phyloP scores from a whole-genome alignment of 306 rosid genomes.

The Glycine soja region DNA sequence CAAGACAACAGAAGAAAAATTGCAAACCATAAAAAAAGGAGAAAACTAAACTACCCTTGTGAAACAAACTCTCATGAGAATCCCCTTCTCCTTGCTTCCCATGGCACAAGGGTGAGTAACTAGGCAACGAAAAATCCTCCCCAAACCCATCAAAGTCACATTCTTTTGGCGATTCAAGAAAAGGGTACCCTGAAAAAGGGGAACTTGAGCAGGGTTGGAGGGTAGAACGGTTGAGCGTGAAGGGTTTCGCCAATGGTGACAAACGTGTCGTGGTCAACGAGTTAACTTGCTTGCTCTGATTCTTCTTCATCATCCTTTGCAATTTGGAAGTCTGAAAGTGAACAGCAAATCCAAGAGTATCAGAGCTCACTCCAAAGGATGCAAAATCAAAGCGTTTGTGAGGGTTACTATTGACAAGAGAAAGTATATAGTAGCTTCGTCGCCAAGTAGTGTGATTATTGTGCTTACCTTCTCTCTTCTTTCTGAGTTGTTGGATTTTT shows the following conservation, averaged over 20 bases:
- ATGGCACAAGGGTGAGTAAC: too few relatives aligned
- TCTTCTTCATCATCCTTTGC: conserved; percentile 35
- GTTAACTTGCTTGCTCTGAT: conserved; percentile 34
- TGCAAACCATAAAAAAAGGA: background rate
- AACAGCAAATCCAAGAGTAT: background rate
- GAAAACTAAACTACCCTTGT: conserved; percentile 49
- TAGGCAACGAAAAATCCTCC: too few relatives aligned
- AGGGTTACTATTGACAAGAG: background rate
- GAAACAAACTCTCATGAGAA: too few relatives aligned
- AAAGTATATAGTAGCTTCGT: conserved; percentile 9
- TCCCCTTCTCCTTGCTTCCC: too few relatives aligned
- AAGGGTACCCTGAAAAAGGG: conserved; percentile 37
- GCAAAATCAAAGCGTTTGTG: background rate
- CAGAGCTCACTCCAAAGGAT: too few relatives aligned
- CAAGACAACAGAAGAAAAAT: conserved; percentile 13
- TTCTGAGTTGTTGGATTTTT: background rate
- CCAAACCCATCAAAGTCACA: conserved; percentile 36
- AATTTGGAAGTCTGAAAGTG: background rate
- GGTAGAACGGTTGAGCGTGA: conserved; percentile 51
- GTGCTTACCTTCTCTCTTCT: too few relatives aligned
- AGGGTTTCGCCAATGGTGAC: conserved; percentile 73
- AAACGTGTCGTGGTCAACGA: conserved; percentile 55
- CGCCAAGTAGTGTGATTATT: background rate
- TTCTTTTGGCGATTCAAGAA: conserved; percentile 41
- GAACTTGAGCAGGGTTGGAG: conserved; percentile 43